Conservation (phyloP, 805 yeast species). For the baker's yeast (Saccharomyces cerevisiae) region DNA sequence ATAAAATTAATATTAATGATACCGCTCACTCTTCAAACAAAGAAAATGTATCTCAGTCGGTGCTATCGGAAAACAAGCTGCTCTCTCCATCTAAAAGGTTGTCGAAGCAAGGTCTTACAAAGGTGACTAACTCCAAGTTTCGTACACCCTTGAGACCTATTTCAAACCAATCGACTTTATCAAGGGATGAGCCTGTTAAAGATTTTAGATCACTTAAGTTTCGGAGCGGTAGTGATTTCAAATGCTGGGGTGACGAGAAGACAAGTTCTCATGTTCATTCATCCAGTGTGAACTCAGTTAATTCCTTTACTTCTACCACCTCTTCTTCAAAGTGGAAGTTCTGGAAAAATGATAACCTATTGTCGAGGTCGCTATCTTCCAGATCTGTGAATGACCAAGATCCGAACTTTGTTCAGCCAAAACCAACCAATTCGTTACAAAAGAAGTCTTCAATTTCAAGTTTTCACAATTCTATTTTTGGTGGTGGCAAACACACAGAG, state of each 20-base stretch:
- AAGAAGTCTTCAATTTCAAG: background rate
- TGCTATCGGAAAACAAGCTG: background rate
- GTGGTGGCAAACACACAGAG: background rate
- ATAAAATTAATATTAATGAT: conserved; percentile 20
- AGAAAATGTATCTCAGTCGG: background rate
- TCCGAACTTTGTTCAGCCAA: background rate
- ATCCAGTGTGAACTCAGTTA: conserved; percentile 15
- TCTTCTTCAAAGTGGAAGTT: conserved; percentile 28
- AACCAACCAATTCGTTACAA: background rate
- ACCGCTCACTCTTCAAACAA: conserved; percentile 5
- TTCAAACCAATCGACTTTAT: conserved; percentile 1
- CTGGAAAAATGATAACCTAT: conserved; percentile 24
- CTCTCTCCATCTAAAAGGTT: background rate
- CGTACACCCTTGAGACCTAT: conserved; percentile 12
- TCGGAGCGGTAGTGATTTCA: background rate
- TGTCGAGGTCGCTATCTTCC: conserved; percentile 11
- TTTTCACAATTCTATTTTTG: background rate
- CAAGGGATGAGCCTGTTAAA: background rate
- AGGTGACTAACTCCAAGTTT: conserved; percentile 3
- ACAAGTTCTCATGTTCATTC: conserved; percentile 9
- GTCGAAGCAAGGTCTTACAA: background rate
- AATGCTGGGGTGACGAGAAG: background rate
- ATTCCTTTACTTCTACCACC: conserved; percentile 9
- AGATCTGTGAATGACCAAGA: conserved; percentile 3
- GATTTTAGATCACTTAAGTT: background rate